These are phyloP conservation scores for Calonectria hawksworthii DNA, from an alignment of 2,329 filamentous ascomycete genomes.

Conservation along the genomic window DNA sequence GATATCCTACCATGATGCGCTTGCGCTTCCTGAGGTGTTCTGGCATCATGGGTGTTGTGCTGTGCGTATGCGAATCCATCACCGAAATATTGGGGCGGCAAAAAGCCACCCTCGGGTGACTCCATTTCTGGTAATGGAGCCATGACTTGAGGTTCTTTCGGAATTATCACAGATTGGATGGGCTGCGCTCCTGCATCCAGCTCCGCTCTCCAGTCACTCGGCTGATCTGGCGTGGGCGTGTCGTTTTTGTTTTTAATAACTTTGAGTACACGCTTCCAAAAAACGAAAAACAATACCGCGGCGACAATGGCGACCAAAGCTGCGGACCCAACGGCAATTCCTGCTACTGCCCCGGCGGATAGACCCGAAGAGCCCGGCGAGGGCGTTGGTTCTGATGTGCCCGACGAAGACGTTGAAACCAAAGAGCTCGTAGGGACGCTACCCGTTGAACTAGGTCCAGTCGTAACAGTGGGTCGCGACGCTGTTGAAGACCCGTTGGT, in stretches of 20 bases:
- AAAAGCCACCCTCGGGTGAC: not conserved
- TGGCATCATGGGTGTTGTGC: not conserved
- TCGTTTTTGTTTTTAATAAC: not conserved
- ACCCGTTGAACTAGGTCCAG: not conserved
- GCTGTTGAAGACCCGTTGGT: not conserved
- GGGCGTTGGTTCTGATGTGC: not conserved
- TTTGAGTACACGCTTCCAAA: not conserved
- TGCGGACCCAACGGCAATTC: not conserved
- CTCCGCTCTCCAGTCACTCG: not conserved
- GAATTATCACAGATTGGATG: not conserved
- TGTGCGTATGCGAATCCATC: not conserved
- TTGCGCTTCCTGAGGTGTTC: not conserved
- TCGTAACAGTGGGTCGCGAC: not conserved
- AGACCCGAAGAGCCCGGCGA: not conserved
- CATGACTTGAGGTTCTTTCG: not conserved
- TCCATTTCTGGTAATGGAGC: not conserved
- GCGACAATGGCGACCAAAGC: not conserved
- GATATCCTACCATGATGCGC: not conserved
- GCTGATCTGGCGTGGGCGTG: not conserved
- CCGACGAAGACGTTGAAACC: not conserved
- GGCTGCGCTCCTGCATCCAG: not conserved
- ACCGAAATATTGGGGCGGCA: not conserved
- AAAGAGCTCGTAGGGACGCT: not conserved
- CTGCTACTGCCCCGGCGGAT: not conserved
- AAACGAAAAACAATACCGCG: not conserved